Evolutionary conservation across 192 early-diverging fungal genomes (phyloP).

Genomic region (Chytriomyces confervae): DNA sequence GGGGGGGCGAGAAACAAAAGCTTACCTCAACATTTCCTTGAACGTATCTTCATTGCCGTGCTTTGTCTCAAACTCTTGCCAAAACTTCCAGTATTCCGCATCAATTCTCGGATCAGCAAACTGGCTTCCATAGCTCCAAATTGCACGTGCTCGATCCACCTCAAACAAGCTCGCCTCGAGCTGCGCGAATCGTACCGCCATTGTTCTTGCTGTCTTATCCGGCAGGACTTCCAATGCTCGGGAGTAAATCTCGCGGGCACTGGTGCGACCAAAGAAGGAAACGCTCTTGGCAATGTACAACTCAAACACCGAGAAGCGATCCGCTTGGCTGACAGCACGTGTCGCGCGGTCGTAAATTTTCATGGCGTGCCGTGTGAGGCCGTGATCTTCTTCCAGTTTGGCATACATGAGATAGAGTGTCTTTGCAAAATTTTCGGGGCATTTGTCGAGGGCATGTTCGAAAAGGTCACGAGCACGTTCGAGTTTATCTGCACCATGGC

Average conservation of each 20-base stretch:
- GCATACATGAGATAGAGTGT: slow-evolving; percentile 90
- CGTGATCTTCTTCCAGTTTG: slow-evolving; percentile 89
- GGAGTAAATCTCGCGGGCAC: slow-evolving; percentile 90
- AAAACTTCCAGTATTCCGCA: slow-evolving; percentile 81
- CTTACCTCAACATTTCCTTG: slow-evolving; percentile 91
- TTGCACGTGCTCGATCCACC: slow-evolving; percentile 89
- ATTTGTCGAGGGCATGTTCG: slow-evolving; percentile 88
- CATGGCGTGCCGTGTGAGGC: slow-evolving; percentile 90
- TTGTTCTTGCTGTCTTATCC: slow-evolving; percentile 76
- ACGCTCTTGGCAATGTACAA: slow-evolving; percentile 91
- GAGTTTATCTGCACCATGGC: slow-evolving; percentile 84
- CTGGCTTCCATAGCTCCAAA: slow-evolving; percentile 86
- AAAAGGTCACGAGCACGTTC: slow-evolving; percentile 95
- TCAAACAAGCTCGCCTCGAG: slow-evolving; percentile 91
- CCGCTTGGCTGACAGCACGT: slow-evolving; percentile 72
- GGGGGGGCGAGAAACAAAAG: slow-evolving; percentile 11
- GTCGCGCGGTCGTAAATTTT: slow-evolving; percentile 93
- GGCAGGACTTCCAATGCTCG: slow-evolving; percentile 87
- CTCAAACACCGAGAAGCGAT: slow-evolving; percentile 80
- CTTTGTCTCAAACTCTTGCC: slow-evolving; percentile 97
- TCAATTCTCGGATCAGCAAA: slow-evolving; percentile 84
- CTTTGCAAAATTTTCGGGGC: slow-evolving; percentile 85
- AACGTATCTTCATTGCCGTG: slow-evolving; percentile 98
- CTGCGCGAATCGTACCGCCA: slow-evolving; percentile 82
- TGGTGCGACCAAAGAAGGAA: slow-evolving; percentile 82